Evolutionary conservation across 345 rosid genomes (phyloP), one percentile per base, ranked within the genome.

Genomic region (Boechera divaricarpa): DNA sequence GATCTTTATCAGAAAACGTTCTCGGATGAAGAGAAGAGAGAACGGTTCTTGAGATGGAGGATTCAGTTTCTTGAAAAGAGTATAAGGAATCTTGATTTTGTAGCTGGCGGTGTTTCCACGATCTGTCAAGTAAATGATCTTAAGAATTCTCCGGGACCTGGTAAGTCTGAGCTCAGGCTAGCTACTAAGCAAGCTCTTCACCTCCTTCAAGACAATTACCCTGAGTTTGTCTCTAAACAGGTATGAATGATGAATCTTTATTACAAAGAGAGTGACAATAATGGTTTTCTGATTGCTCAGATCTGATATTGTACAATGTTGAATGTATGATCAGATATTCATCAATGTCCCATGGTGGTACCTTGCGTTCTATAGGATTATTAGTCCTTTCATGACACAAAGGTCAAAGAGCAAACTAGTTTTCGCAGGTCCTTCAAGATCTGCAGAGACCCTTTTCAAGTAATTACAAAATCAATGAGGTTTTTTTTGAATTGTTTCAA

Each of bases 301-400:
- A 47, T 63, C n/a, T 77, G 16, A 72, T 72, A 26, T 9, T 2
- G n/a, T 61, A 6, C 2, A 71, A 56, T 59, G 7, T 58, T 73
- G 32, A 42, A 32, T 66, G 41, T 67, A 16, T 71, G 13, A 66
- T 41, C 61, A 81, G 83, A 77, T 81, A 72, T 81, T 81, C 71
- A 81, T 81, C 81, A 81, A 81, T 35, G 83, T 81, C 41, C 83
- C 83, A 67, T 81, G 83, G 83, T 81, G 83, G 83, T 76, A 81
- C 61, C 81, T 81, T 65, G 83, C 78, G 2, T 72, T 81, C 69
- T 76, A 67, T 56, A 81, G 16, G 39, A 76, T 81, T 49, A 81
- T 81, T 29, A 76, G 78, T 39, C 83, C 83, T 59, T 81, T 81
- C 53, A 28, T 81, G 69, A 76, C 81, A 4, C 83, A 81, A 67